Conservation (phyloP, 2,329 filamentous ascomycete species). For the Aspergillus aculeatinus region DNA sequence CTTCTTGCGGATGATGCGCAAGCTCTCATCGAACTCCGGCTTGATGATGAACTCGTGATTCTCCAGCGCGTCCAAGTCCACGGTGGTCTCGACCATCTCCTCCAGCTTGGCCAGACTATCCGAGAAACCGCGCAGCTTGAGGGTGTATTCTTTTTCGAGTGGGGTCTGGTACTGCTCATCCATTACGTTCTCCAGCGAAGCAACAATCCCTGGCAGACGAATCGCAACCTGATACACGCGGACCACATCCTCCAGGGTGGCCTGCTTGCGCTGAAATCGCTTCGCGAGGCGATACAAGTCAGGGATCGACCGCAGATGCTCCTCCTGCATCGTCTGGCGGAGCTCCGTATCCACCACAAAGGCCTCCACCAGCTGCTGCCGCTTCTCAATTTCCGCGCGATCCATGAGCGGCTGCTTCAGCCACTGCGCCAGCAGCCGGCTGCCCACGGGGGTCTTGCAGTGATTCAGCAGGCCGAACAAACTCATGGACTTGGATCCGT, state of each 20-base stretch:
- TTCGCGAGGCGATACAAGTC: constrained; percentile 93
- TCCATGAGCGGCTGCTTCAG: constrained; percentile 96
- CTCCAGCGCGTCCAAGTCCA: constrained; percentile 91
- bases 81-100: constrained; percentile 98
- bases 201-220: constrained; percentile 83
- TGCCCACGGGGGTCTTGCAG: constrained; percentile 94
- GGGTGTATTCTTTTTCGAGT: constrained; percentile 82
- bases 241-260: constrained; percentile 93
- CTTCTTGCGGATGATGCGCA: constrained; percentile 85
- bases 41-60: constrained; percentile 99
- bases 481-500: constrained; percentile 97
- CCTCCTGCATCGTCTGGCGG: constrained; percentile 93
- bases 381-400: constrained; percentile 79
- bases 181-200: constrained; percentile 87
- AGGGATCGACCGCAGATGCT: constrained; percentile 87
- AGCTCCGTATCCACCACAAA: constrained; percentile 92
- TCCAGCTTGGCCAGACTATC: constrained; percentile 81
- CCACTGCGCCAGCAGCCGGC: constrained; percentile 89
- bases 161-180: constrained; percentile 89
- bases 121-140: constrained; percentile 73
- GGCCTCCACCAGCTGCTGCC: constrained; percentile 91
- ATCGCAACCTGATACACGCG: constrained; percentile 93
- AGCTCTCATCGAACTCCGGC: constrained; percentile 88
- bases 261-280: constrained; percentile 87
- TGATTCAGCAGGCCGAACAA: constrained; percentile 91